Conservation (phyloP, 805 yeast species). For the Grigorovia yakushimaensis region DNA sequence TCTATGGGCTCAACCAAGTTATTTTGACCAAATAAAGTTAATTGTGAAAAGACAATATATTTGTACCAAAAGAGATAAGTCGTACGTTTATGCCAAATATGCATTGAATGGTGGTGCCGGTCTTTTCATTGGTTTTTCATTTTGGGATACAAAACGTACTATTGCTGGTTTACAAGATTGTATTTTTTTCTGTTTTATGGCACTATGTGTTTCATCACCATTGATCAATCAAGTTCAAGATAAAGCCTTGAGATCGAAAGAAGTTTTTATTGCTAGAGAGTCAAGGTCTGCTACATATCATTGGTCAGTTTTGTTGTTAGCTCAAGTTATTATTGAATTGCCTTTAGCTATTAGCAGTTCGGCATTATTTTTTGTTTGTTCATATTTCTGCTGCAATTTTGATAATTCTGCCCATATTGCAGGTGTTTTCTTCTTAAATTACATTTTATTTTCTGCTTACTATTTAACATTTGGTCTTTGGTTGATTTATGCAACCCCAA, state of each 20-base stretch:
- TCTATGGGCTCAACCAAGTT: conserved; percentile 30
- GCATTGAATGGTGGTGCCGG: conserved; percentile 44
- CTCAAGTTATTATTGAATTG: conserved; percentile 48
- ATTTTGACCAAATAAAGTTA: conserved; percentile 34
- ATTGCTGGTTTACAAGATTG: conserved; percentile 51
- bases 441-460: conserved; percentile 35
- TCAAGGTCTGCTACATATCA: conserved; percentile 63
- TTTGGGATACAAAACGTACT: conserved; percentile 46
- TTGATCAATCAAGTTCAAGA: conserved; percentile 57
- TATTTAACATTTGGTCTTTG: conserved; percentile 39
- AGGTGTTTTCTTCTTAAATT: conserved; percentile 40
- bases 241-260: conserved; percentile 48
- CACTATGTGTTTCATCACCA: conserved; percentile 49
- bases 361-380: conserved; percentile 43
- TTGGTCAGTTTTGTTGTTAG: conserved; percentile 51
- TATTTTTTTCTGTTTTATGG: conserved; percentile 52
- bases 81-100: conserved; percentile 53
- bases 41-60: conserved; percentile 35
- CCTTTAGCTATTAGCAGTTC: conserved; percentile 46
- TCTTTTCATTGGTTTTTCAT: conserved; percentile 65
- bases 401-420: conserved; percentile 35
- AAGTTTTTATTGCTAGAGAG: conserved; percentile 62
- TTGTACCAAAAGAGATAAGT: conserved; percentile 51
- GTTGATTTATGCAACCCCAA: conserved; percentile 50
- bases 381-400: conserved; percentile 42